phyloP scores from a whole-genome alignment of 306 rosid genomes.

The Lathyrus tuberosus region DNA sequence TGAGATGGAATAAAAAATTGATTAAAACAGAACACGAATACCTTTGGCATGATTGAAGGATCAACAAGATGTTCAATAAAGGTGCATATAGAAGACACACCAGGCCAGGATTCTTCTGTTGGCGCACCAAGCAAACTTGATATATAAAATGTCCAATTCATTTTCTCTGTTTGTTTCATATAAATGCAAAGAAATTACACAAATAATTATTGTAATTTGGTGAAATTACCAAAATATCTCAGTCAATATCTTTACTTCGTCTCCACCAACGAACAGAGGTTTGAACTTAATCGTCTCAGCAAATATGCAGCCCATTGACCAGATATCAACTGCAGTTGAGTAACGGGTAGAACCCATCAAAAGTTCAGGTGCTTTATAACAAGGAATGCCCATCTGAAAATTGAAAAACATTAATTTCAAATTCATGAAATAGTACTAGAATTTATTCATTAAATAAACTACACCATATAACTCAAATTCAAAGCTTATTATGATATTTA shows the following conservation, averaged over 20 bases:
- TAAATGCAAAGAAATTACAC: not conserved
- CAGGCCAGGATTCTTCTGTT: conserved; percentile 38
- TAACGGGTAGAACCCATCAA: conserved; percentile 27
- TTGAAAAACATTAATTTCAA: not conserved
- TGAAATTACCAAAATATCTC: conserved; percentile 25
- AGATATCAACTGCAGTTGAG: conserved; percentile 27
- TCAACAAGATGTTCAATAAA: not conserved
- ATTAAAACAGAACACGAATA: not conserved
- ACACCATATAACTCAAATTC: not conserved
- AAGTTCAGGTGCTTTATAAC: conserved; percentile 35
- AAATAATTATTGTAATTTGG: not conserved
- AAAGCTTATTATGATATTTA: not conserved
- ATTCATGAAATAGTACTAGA: not conserved
- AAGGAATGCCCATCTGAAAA: no score
- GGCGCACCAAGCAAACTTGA: conserved; percentile 35
- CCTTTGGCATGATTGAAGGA: conserved; percentile 9
- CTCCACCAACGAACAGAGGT: conserved; percentile 9
- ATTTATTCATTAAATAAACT: not conserved
- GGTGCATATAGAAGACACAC: not conserved
- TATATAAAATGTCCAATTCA: not conserved
- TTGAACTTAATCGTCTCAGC: conserved; percentile 13
- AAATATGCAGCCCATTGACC: conserved; percentile 38
- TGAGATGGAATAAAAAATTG: not conserved
- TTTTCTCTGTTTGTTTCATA: not conserved
- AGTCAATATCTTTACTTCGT: not conserved